Evolutionary conservation across 108 stramenopile species (phyloP).

Genomic region (Discostella stelligeroides): DNA sequence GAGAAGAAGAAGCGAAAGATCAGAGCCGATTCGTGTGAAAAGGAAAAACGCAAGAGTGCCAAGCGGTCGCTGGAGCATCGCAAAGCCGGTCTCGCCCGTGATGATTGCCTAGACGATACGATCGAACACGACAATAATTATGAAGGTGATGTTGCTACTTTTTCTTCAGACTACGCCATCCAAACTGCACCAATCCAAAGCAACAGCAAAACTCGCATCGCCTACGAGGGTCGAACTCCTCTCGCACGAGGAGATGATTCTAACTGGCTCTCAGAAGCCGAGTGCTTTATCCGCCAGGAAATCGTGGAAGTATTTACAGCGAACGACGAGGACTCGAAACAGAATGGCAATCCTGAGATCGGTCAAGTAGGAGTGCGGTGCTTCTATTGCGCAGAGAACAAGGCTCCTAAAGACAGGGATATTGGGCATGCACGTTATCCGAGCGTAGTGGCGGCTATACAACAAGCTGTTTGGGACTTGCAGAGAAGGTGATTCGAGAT

Average conservation of each 20-base stretch:
- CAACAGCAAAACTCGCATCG: constrained; percentile 12
- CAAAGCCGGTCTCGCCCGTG: background rate
- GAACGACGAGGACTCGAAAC: constrained; percentile 53
- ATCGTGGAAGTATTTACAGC: constrained; percentile 77
- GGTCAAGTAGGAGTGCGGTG: constrained; percentile 86
- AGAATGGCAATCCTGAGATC: constrained; percentile 10
- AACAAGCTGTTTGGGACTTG: constrained; percentile 77
- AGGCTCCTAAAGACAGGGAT: constrained; percentile 42
- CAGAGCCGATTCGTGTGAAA: constrained; percentile 12
- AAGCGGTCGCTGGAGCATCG: constrained; percentile 3
- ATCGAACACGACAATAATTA: constrained; percentile 8
- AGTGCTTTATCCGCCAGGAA: constrained; percentile 80
- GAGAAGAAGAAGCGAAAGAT: constrained; percentile 52
- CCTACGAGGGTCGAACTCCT: constrained; percentile 62
- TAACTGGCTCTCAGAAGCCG: constrained; percentile 80
- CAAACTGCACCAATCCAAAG: background rate
- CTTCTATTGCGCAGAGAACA: constrained; percentile 67
- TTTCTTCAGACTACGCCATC: background rate
- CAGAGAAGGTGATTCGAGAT: constrained; percentile 53
- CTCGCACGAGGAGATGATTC: constrained; percentile 78
- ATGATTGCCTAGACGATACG: constrained; percentile 2
- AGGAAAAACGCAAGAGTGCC: constrained; percentile 2
- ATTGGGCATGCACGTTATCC: constrained; percentile 69
- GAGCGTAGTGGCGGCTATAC: constrained; percentile 55
- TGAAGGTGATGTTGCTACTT: background rate